Evolutionary conservation across 768 basidiomycete genomes (phyloP), one percentile per base, ranked within the genome.

Genomic region (Dentipellis sp.): DNA sequence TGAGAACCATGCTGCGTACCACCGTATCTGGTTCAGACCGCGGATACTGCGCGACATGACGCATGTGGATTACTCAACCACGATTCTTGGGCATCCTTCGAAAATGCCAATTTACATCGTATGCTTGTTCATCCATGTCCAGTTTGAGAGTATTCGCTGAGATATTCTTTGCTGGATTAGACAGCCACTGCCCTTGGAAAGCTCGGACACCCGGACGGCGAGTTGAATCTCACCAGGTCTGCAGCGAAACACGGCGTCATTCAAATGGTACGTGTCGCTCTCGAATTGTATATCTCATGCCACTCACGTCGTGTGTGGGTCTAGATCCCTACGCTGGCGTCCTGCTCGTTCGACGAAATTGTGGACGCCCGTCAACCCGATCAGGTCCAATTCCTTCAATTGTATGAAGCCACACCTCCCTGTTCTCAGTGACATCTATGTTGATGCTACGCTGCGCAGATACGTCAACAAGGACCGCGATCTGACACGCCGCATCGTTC

Each of bases 331-430:
- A 98, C 97, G 0, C 75, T 98, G 19, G 91, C 95, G 0, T 94
- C 91, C 0, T 98, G 94, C 69, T 90, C 91, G 0, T 97, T 98
- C 68, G 94, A 98, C 66, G 93, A 98, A 68, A 82, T 97, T 51
- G 77, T 97, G n/a, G 88, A 95, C 66, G 88, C 83, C 0, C 88
- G 92, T 11, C 71, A 78, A 42, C 85, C 86, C 4, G 82, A 78
- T 1, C 94, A 97, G 70, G 74, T 81, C 3, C 88, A 89, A 66
- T 94, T 94, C 69, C 69, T 97, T 52, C 95, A 98, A 68, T 72
- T 97, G 76, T 91, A 67, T 62, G 80, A 40, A 9, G n/a, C 39
- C 64, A 1, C 29, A 50, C 46, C 1, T 51, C 38, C 42, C 39
- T 46, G 39, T 23, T 54, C 29, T 10, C n/a, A 10, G 17, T 42